A percentile compares a stretch with the other conserved stretches of the same genome.
These are phyloP conservation scores for Coemansia sp. DNA, from an alignment of 192 early-diverging fungal genomes.

Conservation along the genomic window DNA sequence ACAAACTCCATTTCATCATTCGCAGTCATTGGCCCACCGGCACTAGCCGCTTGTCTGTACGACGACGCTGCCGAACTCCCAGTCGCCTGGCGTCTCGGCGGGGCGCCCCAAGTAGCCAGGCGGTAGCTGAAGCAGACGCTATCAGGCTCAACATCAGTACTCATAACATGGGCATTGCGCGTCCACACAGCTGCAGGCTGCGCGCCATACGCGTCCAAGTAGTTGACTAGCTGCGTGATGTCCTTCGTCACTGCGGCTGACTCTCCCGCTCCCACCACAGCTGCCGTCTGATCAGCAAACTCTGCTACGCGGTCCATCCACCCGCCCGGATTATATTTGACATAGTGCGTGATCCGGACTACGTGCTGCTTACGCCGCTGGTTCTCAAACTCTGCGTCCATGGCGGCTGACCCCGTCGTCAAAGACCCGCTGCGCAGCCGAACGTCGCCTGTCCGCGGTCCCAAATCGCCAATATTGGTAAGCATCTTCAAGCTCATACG, in stretches of 20 bases:
- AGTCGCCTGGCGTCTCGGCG: neutral
- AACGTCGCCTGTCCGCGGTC: neutral
- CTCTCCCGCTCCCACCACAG: conserved; percentile 10
- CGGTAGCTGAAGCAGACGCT: conserved; percentile 26
- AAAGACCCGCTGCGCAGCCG: conserved; percentile 23
- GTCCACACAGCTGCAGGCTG: conserved; percentile 40
- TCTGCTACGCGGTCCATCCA: conserved; percentile 36
- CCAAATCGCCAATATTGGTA: conserved; percentile 4
- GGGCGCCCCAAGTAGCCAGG: conserved; percentile 21
- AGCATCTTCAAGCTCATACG: conserved; percentile 14
- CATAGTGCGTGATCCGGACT: conserved; percentile 38
- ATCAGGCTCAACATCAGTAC: neutral
- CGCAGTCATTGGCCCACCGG: neutral
- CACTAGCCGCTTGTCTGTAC: neutral
- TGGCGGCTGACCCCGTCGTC: conserved; percentile 35
- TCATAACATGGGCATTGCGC: conserved; percentile 33
- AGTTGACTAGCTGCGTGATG: conserved; percentile 11
- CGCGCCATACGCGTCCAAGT: conserved; percentile 34
- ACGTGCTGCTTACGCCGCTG: conserved; percentile 40
- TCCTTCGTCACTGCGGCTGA: conserved; percentile 15
- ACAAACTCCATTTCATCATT: conserved; percentile 16
- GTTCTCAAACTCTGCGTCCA: conserved; percentile 37
- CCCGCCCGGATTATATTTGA: conserved; percentile 40
- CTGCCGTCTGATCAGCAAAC: conserved; percentile 9
- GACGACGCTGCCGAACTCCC: conserved; percentile 22